phyloP scores from a whole-genome alignment of 768 basidiomycete genomes.

The Coprinellus aureogranulatus region DNA sequence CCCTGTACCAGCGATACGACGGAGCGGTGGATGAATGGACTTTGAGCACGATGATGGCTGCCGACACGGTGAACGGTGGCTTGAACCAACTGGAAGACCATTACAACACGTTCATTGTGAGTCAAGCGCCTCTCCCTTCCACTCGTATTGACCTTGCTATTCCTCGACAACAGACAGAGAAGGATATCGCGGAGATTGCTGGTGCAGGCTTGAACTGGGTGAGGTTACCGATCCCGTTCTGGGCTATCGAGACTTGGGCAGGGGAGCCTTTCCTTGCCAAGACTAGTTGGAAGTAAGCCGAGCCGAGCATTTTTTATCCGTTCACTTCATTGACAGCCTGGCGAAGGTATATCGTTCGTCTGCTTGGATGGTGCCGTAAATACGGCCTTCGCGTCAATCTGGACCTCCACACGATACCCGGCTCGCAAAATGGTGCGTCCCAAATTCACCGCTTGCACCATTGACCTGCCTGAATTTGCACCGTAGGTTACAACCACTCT shows the following conservation, averaged over 20 bases:
- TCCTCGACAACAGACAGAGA: conserved; percentile 61
- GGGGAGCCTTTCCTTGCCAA: conserved; percentile 77
- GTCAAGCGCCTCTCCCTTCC: conserved; percentile 21
- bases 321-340: not conserved
- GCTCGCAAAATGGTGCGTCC: conserved; percentile 65
- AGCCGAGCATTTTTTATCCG: not conserved
- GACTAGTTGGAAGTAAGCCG: conserved; percentile 69
- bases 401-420: conserved; percentile 79
- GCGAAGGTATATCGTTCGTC: conserved; percentile 67
- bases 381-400: conserved; percentile 81
- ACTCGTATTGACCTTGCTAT: not conserved
- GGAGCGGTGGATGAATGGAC: conserved; percentile 72
- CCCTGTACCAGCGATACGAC: conserved; percentile 65
- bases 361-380: conserved; percentile 77
- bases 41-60: conserved; percentile 60
- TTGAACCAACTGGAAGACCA: conserved; percentile 69
- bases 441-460: not conserved
- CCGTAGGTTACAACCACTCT: conserved; percentile 57
- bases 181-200: conserved; percentile 88
- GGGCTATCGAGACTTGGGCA: conserved; percentile 73
- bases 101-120: conserved; percentile 80
- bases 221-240: conserved; percentile 79
- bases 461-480: no score
- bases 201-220: conserved; percentile 91
- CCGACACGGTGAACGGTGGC: conserved; percentile 46